phyloP scores from a whole-genome alignment of 2,329 filamentous ascomycete species.

The Phyllosticta paracitricarpa region DNA sequence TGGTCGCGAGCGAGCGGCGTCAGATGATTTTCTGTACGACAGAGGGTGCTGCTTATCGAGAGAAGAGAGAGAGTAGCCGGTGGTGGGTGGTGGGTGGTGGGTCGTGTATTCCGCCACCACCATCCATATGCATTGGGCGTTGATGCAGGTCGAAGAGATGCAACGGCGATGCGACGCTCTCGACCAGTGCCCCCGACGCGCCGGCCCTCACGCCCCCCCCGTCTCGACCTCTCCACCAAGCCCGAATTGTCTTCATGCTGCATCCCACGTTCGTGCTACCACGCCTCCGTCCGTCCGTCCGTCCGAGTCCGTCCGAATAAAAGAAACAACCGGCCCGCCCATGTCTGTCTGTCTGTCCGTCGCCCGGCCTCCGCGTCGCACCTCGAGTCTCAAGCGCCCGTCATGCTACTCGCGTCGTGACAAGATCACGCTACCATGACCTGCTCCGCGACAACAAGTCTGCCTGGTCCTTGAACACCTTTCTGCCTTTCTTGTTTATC shows the following conservation, averaged over 20 bases:
- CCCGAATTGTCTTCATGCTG: neutral
- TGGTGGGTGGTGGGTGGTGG: too few relatives aligned
- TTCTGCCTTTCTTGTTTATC: neutral
- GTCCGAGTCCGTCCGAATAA: neutral
- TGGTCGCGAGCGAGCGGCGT: neutral
- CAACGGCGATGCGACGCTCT: too few relatives aligned
- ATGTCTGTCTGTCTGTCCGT: neutral
- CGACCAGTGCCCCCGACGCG: neutral
- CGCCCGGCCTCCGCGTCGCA: constrained; percentile 2
- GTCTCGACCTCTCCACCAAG: neutral
- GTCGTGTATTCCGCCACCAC: too few relatives aligned
- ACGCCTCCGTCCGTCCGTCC: neutral
- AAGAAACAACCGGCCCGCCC: neutral
- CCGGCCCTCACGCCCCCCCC: neutral
- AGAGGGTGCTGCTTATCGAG: neutral
- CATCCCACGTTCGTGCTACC: neutral
- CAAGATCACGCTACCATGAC: constrained; percentile 1
- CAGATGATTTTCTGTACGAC: neutral
- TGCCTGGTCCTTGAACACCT: neutral
- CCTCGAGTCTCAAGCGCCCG: constrained; percentile 2
- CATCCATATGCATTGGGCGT: too few relatives aligned
- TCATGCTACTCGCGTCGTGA: neutral
- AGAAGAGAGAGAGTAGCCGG: too few relatives aligned
- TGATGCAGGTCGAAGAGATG: too few relatives aligned
- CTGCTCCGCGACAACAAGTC: neutral